A percentile compares a stretch with the other conserved stretches of the same genome.
phyloP scores from a whole-genome alignment of 2,329 filamentous ascomycete genomes.

The Aspergillus sp. region DNA sequence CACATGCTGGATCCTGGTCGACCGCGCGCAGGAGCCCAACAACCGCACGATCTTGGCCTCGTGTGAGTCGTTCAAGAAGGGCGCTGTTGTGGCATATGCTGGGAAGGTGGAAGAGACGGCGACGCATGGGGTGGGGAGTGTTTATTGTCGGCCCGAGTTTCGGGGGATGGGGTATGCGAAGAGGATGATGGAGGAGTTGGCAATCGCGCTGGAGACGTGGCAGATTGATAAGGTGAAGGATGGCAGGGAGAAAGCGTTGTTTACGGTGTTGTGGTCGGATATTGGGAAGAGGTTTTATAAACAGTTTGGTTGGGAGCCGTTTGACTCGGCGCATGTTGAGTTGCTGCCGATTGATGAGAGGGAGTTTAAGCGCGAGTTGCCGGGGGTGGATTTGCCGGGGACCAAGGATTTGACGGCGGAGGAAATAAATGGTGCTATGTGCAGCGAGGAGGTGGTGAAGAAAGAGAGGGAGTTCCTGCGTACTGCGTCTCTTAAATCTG shows the following conservation, averaged over 20 bases:
- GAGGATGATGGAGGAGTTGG: slow-evolving; percentile 65
- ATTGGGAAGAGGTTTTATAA: slow-evolving; percentile 81
- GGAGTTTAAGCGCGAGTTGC: slow-evolving; percentile 10
- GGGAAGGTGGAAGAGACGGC: slow-evolving; percentile 50
- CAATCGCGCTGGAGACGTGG: slow-evolving; percentile 47
- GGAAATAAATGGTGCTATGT: slow-evolving; percentile 40
- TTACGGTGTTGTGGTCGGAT: slow-evolving; percentile 79
- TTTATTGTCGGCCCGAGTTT: slow-evolving; percentile 64
- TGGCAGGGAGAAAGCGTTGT: slow-evolving; percentile 42
- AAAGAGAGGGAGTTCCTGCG: slow-evolving; percentile 60
- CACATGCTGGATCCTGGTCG: slow-evolving; percentile 55
- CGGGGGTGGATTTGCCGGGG: slow-evolving; percentile 20
- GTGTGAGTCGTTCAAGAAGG: slow-evolving; percentile 49
- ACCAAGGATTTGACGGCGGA: slow-evolving; percentile 26
- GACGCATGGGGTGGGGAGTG: slow-evolving; percentile 69
- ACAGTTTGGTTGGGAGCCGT: slow-evolving; percentile 67
- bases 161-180: slow-evolving; percentile 69
- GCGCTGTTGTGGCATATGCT: slow-evolving; percentile 39
- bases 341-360: slow-evolving; percentile 43
- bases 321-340: slow-evolving; percentile 64
- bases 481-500: slow-evolving; percentile 32
- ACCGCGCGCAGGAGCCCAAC: slow-evolving; percentile 34
- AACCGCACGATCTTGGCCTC: slow-evolving; percentile 47
- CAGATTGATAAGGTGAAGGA: slow-evolving; percentile 39
- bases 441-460: slow-evolving; percentile 56